Evolutionary conservation across 805 yeast species (phyloP).

Genomic region (Ogataea ramenticola): DNA sequence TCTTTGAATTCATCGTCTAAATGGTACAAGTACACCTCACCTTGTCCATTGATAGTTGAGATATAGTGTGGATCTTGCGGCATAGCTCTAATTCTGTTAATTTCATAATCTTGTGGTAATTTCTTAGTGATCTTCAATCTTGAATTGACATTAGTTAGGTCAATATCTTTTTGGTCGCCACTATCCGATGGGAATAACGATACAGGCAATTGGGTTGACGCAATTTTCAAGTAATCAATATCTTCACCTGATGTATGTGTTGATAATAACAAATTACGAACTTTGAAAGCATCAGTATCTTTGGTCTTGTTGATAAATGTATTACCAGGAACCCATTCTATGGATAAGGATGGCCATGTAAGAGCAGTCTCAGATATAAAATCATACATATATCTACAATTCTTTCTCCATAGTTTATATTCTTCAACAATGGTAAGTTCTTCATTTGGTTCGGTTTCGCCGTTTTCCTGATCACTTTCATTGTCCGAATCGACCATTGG

Average conservation of each 20-base stretch:
- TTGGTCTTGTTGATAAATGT: slow-evolving; percentile 17
- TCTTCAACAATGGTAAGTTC: slow-evolving; percentile 52
- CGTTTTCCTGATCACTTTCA: slow-evolving; percentile 3
- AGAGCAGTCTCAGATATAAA: slow-evolving; percentile 74
- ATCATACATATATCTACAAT: slow-evolving; percentile 77
- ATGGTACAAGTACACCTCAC: slow-evolving; percentile 51
- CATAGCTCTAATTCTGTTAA: slow-evolving; percentile 65
- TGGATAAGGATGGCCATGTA: slow-evolving; percentile 76
- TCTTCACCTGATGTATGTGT: slow-evolving; percentile 73
- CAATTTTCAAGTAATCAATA: slow-evolving; percentile 57
- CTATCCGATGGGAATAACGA: slow-evolving; percentile 21
- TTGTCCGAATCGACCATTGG: slow-evolving; percentile 12
- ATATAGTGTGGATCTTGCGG: slow-evolving; percentile 51
- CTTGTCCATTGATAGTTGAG: slow-evolving; percentile 64
- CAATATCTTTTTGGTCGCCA: slow-evolving; percentile 11
- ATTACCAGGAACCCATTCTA: slow-evolving; percentile 63
- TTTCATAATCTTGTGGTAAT: slow-evolving; percentile 53
- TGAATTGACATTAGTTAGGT: slow-evolving; percentile 33
- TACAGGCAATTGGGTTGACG: slow-evolving; percentile 51
- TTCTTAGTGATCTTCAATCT: slow-evolving; percentile 57
- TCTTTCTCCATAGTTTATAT: slow-evolving; percentile 73
- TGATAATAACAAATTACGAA: slow-evolving; percentile 52
- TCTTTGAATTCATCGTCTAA: slow-evolving; percentile 14
- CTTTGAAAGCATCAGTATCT: slow-evolving; percentile 21
- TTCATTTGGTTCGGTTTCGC: slow-evolving; percentile 16